A percentile compares a stretch with the other conserved stretches of the same genome.
Conservation (phyloP, 192 early-diverging fungal species). For the Coemansia sp. region DNA sequence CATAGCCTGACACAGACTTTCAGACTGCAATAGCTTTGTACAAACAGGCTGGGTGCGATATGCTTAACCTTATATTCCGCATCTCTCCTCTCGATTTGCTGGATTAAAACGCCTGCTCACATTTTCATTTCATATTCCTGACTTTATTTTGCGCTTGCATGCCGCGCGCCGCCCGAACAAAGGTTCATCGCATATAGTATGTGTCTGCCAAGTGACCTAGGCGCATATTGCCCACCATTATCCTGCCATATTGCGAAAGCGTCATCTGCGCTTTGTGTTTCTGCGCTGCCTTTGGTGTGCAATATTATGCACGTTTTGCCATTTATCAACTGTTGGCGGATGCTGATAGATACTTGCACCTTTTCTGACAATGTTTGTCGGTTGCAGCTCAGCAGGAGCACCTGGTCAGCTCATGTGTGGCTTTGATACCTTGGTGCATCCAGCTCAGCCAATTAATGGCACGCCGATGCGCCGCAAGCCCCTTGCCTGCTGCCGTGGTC, state of each 20-base stretch:
- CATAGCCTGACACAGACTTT: not conserved
- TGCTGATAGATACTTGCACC: not conserved
- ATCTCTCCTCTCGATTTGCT: not conserved
- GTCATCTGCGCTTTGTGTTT: slow-evolving; percentile 4
- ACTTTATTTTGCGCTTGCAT: slow-evolving; percentile 9
- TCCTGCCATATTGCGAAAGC: slow-evolving; percentile 3
- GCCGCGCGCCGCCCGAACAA: slow-evolving; percentile 8
- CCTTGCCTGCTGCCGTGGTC: slow-evolving; percentile 2
- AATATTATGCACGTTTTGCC: slow-evolving; percentile 10
- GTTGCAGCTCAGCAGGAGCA: slow-evolving; percentile 3
- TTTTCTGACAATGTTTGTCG: not conserved
- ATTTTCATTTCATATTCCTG: not conserved
- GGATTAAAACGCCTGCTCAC: not conserved
- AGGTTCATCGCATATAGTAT: slow-evolving; percentile 6
- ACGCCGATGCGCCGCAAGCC: slow-evolving; percentile 10
- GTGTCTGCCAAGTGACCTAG: slow-evolving; percentile 11
- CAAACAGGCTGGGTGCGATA: not conserved
- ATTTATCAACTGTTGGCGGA: not conserved
- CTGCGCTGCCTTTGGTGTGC: not conserved
- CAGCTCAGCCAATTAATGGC: slow-evolving; percentile 11
- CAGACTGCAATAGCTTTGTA: not conserved
- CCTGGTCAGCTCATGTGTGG: slow-evolving; percentile 16
- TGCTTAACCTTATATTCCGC: not conserved
- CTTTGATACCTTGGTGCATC: slow-evolving; percentile 17
- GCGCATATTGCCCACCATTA: slow-evolving; percentile 10